Evolutionary conservation across 2,329 filamentous ascomycete species (phyloP).

Genomic region (Pseudogymnoascus sp.): DNA sequence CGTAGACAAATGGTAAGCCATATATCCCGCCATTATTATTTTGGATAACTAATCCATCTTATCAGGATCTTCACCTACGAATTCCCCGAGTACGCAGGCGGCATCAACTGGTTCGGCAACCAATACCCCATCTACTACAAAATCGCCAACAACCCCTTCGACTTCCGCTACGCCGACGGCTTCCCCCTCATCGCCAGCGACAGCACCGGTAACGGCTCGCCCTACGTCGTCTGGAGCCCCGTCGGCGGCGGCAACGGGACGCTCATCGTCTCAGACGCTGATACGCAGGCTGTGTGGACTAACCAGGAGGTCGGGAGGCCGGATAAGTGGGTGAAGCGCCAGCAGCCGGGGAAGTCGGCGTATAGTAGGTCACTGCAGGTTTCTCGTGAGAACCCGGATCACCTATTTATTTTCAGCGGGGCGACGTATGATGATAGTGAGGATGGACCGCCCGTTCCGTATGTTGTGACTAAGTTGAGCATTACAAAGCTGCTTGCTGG

Average conservation of each 20-base stretch:
- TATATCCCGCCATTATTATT: conserved; percentile 46
- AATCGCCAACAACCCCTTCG: background rate
- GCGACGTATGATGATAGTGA: conserved; percentile 5
- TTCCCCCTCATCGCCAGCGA: background rate
- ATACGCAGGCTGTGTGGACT: conserved; percentile 22
- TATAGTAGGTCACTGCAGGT: conserved; percentile 27
- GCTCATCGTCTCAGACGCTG: conserved; percentile 24
- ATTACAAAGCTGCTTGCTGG: background rate
- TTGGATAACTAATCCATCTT: too few species aligned
- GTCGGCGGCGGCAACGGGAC: conserved; percentile 26
- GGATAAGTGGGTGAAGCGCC: conserved; percentile 24
- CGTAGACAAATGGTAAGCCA: conserved; percentile 19
- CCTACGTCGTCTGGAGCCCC: conserved; percentile 18
- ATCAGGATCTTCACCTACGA: too few species aligned
- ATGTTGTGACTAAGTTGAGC: background rate
- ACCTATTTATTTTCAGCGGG: conserved; percentile 26
- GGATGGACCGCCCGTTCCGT: background rate
- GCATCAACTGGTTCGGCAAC: conserved; percentile 24
- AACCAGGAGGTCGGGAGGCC: conserved; percentile 25
- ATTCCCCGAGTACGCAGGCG: too few species aligned
- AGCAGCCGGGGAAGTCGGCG: conserved; percentile 21
- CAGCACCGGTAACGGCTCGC: background rate
- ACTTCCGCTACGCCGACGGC: background rate
- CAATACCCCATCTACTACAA: conserved; percentile 31
- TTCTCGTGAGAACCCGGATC: conserved; percentile 18